Evolutionary conservation across 805 yeast species (phyloP), one percentile per base, ranked within the genome.

Genomic region (Saccharomyces paradoxus): DNA sequence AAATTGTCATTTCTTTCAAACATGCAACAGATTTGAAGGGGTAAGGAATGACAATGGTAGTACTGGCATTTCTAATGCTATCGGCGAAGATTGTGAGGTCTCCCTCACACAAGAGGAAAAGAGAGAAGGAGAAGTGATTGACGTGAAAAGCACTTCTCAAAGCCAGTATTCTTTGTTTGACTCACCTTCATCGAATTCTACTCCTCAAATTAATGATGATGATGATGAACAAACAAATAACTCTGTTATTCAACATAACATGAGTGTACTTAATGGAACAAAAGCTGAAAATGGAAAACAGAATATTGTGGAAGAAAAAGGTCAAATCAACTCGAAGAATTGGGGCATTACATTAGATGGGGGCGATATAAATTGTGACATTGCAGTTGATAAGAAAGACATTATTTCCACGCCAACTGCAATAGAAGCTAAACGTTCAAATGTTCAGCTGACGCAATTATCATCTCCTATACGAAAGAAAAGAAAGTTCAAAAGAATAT

Each of bases 1-100:
- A 1, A 48, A 58, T 24, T 66, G 69, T 49, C 57, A 53, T 44
- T 66, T 59, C 44, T 66, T 66, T 49, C 54, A 59, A 41, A 53
- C 22, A 14, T 28, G 29, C 30, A 49, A 17, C 21, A 37, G 31
- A 49, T n/a, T 31, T 24, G n/a, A n/a, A 17, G 27, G 14, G 24
- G 22, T 8, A 3, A 17, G 48, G 26, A 24, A 49, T n/a, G 32
- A 7, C 17, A 37, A n/a, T 10, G 17, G 24, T 9, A 37, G 10
- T 10, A 37, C 3, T 37, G 9, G 9, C n/a, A 9, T 10, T 37
- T 37, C 41, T 2, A 10, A 37, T n/a, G n/a, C 21, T 7, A 37
- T 17, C 44, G 17, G 1, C 12, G 6, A 17, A 37, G 17, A 21
- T 37, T 8, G 24, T 1, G 44, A 17, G 24, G 22, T 21, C 44